phyloP scores from a whole-genome alignment of 2,329 filamentous ascomycete genomes.

The Ophiosphaerella korrae region DNA sequence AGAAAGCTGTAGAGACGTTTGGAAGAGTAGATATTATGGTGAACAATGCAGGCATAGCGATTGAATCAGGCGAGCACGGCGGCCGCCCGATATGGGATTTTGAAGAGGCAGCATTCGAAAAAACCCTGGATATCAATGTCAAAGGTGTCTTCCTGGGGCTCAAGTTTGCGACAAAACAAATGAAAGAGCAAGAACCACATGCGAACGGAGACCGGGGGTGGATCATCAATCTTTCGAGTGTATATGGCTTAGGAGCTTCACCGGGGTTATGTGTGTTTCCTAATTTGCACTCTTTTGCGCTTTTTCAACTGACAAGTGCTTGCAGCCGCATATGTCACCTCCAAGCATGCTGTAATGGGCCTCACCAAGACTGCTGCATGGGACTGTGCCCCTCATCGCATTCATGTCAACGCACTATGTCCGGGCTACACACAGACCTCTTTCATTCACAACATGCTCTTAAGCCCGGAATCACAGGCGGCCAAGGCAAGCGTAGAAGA shows the following conservation, averaged over 20 bases:
- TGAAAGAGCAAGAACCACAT: conserved; percentile 55
- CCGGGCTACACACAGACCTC: conserved; percentile 53
- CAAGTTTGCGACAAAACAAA: conserved; percentile 56
- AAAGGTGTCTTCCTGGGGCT: conserved; percentile 50
- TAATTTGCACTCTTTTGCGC: neutral
- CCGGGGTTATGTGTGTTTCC: conserved; percentile 27
- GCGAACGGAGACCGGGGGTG: conserved; percentile 49
- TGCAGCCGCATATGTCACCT: conserved; percentile 49
- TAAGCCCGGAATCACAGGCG: conserved; percentile 8
- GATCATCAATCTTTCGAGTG: conserved; percentile 62
- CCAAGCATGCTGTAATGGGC: conserved; percentile 58
- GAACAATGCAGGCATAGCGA: conserved; percentile 55
- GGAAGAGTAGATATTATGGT: conserved; percentile 58
- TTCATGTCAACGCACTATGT: conserved; percentile 61
- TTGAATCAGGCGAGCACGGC: conserved; percentile 39
- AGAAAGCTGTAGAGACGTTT: conserved; percentile 49
- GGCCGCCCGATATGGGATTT: conserved; percentile 52
- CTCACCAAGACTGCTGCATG: conserved; percentile 56
- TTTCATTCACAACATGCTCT: conserved; percentile 29
- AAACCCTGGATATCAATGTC: conserved; percentile 45
- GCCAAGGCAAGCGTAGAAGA: conserved; percentile 11
- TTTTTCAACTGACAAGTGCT: too few relatives aligned
- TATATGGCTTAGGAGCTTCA: conserved; percentile 54
- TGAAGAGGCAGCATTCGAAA: conserved; percentile 55
- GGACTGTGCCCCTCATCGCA: conserved; percentile 55